Evolutionary conservation across 495 filamentous ascomycete genomes (phyloP), one percentile per base, ranked within the genome.

Genomic region (Lepraria neglecta): DNA sequence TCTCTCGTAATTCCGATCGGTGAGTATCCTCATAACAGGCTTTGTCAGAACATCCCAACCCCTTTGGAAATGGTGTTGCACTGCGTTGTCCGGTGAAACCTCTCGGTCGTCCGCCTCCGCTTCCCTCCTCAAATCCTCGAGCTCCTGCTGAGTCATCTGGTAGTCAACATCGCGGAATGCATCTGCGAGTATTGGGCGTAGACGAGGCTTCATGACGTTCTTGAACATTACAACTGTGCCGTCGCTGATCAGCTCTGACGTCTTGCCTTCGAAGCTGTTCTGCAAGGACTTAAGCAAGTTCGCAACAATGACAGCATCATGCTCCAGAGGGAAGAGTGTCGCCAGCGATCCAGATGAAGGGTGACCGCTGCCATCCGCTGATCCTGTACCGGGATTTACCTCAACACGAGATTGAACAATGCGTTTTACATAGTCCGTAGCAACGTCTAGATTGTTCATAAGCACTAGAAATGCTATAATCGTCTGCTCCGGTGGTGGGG

Each of bases 111-210:
- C 65, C n/a, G 40, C 46, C 27, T 71, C 61, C 63, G 67, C 45
- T 53, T 64, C 21, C 53, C 69, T 14, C 52, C 61, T 40, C 51
- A 70, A 62, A 0, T 64, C 51, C 10, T 80, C 80, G 53, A 78
- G 76, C 51, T 79, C 73, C 63, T 82, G 79, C 28, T 75, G 71
- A 27, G 65, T 65, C 59, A 82, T 80, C 43, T 77, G 73, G 76
- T 98, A 98, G 70, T 96, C 91, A 42, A 89, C 86, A 70, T 96
- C 92, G 27, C 91, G 86, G 78, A 96, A 98, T 6, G 91, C 82
- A 62, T 97, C 92, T 31, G 86, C 80, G 15, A 97, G 80, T 35
- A 96, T 82, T 0, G 90, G 90, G 3, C 94, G 85, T 27, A 98
- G 79, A 24, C 90, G 88, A 35, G 86, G 85, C 67, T 94, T 94